A percentile compares a stretch with the other conserved stretches of the same genome.
These are phyloP conservation scores for Lojkania enalia DNA, from an alignment of 2,329 filamentous ascomycete genomes.

Conservation along the genomic window DNA sequence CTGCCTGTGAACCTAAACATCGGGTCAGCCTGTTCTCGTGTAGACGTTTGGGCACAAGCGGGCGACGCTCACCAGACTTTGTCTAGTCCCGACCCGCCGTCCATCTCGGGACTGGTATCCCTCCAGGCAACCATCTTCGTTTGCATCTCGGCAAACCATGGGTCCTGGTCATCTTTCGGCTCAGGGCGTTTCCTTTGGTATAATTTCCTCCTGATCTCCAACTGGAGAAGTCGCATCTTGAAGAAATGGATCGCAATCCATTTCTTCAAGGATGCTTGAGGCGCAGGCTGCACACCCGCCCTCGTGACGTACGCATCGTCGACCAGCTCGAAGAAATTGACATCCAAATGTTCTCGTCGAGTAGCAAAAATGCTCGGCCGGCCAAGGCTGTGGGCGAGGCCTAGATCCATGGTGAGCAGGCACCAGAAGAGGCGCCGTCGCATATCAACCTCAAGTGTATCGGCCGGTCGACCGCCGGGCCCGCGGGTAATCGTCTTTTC, in stretches of 20 bases:
- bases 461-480: conserved; percentile 61
- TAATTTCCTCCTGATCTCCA: conserved; percentile 82
- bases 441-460: conserved; percentile 84
- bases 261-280: conserved; percentile 78
- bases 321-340: conserved; percentile 79
- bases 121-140: conserved; percentile 79
- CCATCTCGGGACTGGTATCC: conserved; percentile 72
- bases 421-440: conserved; percentile 86
- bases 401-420: conserved; percentile 84
- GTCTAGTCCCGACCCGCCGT: conserved; percentile 70
- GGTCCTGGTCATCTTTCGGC: conserved; percentile 77
- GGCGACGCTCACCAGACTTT: conserved; percentile 69
- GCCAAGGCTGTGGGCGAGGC: conserved; percentile 84
- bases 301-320: conserved; percentile 82
- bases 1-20: conserved; percentile 62
- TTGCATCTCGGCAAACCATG: conserved; percentile 84
- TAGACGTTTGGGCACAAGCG: not conserved
- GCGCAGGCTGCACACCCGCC: conserved; percentile 70
- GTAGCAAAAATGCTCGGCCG: conserved; percentile 84
- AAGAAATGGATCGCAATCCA: conserved; percentile 89
- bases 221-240: conserved; percentile 84
- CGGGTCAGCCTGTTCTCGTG: not conserved
- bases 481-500: conserved; percentile 80
- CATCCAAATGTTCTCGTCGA: conserved; percentile 78
- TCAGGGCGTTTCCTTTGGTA: conserved; percentile 82